Evolutionary conservation across 371 early-diverging fungal genomes (phyloP), one percentile per base, ranked within the genome.

Genomic region (Mucor indicus): DNA sequence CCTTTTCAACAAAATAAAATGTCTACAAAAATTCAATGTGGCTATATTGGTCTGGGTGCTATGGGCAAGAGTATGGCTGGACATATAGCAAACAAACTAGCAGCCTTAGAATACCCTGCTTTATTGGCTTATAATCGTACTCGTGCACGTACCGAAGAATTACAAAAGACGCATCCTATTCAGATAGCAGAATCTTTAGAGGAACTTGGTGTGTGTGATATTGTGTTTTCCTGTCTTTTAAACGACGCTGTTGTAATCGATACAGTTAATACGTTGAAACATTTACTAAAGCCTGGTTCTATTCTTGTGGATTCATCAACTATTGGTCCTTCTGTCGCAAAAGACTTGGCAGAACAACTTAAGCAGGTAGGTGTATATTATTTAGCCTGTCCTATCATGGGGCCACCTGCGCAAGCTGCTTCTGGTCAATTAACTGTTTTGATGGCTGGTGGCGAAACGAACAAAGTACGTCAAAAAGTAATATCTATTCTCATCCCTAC

Each of bases 101-200:
- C 43, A n/a, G 23, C 47, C 22, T 29, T 60, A 29, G 41, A 51
- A 35, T 40, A 53, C 19, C 60, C 67, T 33, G 53, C 64, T 19
- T 47, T 81, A 0, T 43, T 67, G 7, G 79, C 73, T 9, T 74
- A 65, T 38, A 83, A 83, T 53, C 81, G 83, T 38, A 77, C 77
- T 4, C 39, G 25, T n/a, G 43, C 67, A 32, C 72, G 68, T 32
- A 61, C 70, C 21, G 59, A 64, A 10, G 41, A 43, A 2, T 49
- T 81, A 2, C 38, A 44, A 11, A 43, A 43, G 8, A 48, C 48
- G 0, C 53, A 60, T 19, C 57, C 62, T 1, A 67, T 72, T 1
- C 17, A 40, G 1, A 60, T 62, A 7, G 63, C 58, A 9, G 41
- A 49, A 1, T 53, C 73, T 2, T 17, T 68, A 0, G 52, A 54